A percentile compares a stretch with the other conserved stretches of the same genome.
These are phyloP conservation scores for Cutaneotrichosporon dermatis DNA, from an alignment of 1,284 basidiomycete species.

Conservation along the genomic window DNA sequence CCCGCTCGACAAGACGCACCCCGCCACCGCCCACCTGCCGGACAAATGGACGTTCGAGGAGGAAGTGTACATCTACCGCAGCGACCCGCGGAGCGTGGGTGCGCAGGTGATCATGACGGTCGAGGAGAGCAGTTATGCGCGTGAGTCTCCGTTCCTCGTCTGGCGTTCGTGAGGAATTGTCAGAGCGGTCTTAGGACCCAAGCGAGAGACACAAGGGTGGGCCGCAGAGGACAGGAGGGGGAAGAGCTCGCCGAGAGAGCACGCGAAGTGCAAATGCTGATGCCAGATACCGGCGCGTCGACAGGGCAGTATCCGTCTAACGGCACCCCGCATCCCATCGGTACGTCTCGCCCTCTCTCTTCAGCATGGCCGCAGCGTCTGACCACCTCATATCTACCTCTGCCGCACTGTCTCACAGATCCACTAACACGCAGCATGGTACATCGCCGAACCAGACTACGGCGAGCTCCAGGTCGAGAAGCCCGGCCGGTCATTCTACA, in stretches of 20 bases:
- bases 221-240: not conserved
- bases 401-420: no score
- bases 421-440: conserved; percentile 56
- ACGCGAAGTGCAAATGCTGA: not conserved
- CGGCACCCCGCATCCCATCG: conserved; percentile 47
- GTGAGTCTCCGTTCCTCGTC: not conserved
- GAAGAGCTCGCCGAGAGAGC: no score
- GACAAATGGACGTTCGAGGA: conserved; percentile 57
- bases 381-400: no score
- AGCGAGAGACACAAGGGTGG: no score
- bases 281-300: not conserved
- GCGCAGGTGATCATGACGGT: conserved; percentile 64
- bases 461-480: conserved; percentile 43
- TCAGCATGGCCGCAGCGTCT: no score
- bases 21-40: conserved; percentile 63
- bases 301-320: conserved; percentile 6
- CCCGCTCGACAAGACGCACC: conserved; percentile 60
- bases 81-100: conserved; percentile 64
- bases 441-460: conserved; percentile 63
- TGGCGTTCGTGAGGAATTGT: not conserved
- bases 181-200: not conserved
- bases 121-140: conserved; percentile 60
- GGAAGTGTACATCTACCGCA: conserved; percentile 66
- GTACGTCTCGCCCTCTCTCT: not conserved
- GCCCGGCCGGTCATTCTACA: conserved; percentile 72